phyloP scores from a whole-genome alignment of 331 rosid species.

The Pyrus hybrid region DNA sequence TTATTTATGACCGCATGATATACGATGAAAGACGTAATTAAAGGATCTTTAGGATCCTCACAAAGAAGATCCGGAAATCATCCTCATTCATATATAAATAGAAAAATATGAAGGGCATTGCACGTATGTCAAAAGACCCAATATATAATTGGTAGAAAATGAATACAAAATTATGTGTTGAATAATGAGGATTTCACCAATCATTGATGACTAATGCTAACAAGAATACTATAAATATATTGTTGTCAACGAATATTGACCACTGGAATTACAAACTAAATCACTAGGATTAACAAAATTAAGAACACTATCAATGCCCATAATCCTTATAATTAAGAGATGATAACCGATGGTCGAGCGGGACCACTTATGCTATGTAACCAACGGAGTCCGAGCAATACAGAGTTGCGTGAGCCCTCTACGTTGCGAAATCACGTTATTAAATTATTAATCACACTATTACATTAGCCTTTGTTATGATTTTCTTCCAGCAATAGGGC shows the following conservation, averaged over 20 bases:
- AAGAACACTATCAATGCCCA: background rate
- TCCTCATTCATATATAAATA: no score
- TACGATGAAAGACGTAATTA: no score
- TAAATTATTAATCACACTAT: background rate
- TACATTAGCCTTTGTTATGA: background rate
- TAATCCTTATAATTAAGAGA: background rate
- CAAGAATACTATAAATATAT: background rate
- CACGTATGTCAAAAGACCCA: no score
- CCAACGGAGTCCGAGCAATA: background rate
- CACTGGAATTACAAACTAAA: background rate
- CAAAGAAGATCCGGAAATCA: accelerated
- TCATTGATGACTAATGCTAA: slow-evolving; percentile 21
- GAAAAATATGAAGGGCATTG: no score
- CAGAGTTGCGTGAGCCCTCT: slow-evolving; percentile 15
- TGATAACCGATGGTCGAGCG: background rate
- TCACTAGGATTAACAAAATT: background rate
- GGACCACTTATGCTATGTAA: background rate
- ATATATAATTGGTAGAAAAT: no score
- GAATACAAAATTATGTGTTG: no score
- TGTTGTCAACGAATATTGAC: background rate
- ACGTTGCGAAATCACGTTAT: background rate
- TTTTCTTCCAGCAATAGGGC: background rate
- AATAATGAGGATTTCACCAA: slow-evolving; percentile 6
- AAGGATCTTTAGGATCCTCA: no score
- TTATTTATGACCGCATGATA: no score